phyloP scores from a whole-genome alignment of 2,329 filamentous ascomycete genomes.

The Monilinia vaccinii-corymbosi region DNA sequence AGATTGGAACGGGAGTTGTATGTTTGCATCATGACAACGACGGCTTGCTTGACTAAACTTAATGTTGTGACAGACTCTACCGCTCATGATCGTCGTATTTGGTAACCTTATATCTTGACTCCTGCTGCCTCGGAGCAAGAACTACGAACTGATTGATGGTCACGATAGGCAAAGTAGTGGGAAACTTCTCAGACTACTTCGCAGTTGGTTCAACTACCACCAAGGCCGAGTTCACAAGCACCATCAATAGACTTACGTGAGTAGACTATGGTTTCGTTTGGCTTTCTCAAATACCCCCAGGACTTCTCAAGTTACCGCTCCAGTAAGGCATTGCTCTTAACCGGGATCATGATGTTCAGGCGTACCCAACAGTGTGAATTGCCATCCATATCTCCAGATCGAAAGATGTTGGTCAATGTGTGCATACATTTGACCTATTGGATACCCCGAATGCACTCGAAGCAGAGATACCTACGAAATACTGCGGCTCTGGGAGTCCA shows the following conservation, averaged over 20 bases:
- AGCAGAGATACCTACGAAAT: neutral
- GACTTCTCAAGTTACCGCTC: too few species aligned
- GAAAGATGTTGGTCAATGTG: neutral
- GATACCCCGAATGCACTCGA: neutral
- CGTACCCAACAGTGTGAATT: neutral
- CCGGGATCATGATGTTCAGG: neutral
- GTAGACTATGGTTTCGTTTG: conserved; percentile 14
- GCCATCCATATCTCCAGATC: neutral
- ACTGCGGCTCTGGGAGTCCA: neutral
- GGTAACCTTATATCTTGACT: conserved; percentile 34
- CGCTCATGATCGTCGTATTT: conserved; percentile 51
- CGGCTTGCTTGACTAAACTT: neutral
- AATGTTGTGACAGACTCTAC: conserved; percentile 36
- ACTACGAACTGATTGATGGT: neutral
- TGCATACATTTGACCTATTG: neutral
- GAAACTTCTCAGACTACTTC: conserved; percentile 24
- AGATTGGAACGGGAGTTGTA: conserved; percentile 24
- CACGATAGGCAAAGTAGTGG: conserved; percentile 26
- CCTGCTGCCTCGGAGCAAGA: neutral
- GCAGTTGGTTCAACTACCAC: conserved; percentile 29
- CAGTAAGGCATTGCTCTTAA: neutral
- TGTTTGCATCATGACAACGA: neutral
- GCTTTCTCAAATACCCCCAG: too few species aligned
- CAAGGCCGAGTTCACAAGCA: conserved; percentile 33
- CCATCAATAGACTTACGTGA: conserved; percentile 39